These are phyloP conservation scores for Malassezia brasiliensis DNA, from an alignment of 1,284 basidiomycete genomes.

Conservation along the genomic window DNA sequence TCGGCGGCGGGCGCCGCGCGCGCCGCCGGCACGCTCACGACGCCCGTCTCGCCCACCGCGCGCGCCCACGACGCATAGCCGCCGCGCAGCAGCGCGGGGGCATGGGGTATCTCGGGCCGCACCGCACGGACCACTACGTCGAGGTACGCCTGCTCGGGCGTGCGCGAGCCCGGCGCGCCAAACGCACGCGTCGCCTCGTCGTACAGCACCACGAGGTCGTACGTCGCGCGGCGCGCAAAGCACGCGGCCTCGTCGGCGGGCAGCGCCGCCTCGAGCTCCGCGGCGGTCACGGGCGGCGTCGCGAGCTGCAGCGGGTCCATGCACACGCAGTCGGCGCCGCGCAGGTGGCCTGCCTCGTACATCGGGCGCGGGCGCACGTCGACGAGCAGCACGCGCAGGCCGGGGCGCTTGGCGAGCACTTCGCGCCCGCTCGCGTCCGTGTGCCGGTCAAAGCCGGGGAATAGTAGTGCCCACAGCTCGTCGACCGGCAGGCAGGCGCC, in stretches of 20 bases:
- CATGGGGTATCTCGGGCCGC: slow-evolving; percentile 51
- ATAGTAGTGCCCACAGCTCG: slow-evolving; percentile 35
- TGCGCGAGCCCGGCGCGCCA: slow-evolving; percentile 20
- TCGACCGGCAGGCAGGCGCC: slow-evolving; percentile 33
- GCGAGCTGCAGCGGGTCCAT: slow-evolving; percentile 54
- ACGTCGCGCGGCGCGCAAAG: slow-evolving; percentile 72
- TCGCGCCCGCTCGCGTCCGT: slow-evolving; percentile 26
- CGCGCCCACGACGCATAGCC: slow-evolving; percentile 74
- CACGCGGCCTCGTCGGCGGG: slow-evolving; percentile 60
- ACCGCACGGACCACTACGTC: slow-evolving; percentile 55
- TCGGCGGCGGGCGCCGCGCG: slow-evolving; percentile 3
- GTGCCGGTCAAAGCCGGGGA: slow-evolving; percentile 39
- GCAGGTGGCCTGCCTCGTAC: slow-evolving; percentile 66
- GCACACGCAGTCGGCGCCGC: slow-evolving; percentile 63
- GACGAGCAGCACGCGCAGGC: slow-evolving; percentile 57
- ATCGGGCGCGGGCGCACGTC: slow-evolving; percentile 71
- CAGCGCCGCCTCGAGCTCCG: slow-evolving; percentile 4
- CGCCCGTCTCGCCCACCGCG: slow-evolving; percentile 56
- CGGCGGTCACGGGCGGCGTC: background rate
- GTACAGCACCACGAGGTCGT: slow-evolving; percentile 81
- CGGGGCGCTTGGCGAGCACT: slow-evolving; percentile 28
- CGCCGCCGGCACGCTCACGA: slow-evolving; percentile 41
- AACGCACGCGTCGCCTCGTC: slow-evolving; percentile 63
- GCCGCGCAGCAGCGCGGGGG: slow-evolving; percentile 74
- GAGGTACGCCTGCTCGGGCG: slow-evolving; percentile 10